Base-by-base conservation (phyloP, 2,329 filamentous ascomycete genomes). In the Phialocephala subalpina region DNA sequence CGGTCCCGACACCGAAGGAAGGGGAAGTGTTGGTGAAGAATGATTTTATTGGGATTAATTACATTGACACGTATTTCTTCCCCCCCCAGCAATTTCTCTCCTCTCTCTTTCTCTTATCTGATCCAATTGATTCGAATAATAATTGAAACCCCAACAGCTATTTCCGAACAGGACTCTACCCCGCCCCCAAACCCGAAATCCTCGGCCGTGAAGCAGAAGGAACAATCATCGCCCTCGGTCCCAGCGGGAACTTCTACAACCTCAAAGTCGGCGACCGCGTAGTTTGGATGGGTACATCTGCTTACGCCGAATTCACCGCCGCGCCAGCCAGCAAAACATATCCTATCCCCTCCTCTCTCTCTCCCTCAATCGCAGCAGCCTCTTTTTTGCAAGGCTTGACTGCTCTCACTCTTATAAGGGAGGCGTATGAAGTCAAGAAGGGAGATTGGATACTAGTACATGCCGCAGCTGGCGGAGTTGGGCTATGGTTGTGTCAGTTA, bases 381-480 rank as follows among this genome's bases (percentile, higher is more conserved):
- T 82, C 86, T 0, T 80, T 93, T n/a, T 81, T 97, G 11, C 94
- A 97, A 77, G 94, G 92, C 1, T 82, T 97, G 42, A 97, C 94
- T 1, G 93, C 93, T 0, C 83, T 96, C 72, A 92, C 92, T 0
- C 83, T 97, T 35, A 87, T 93, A 66, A 87, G 90, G 64, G 93
- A 97, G 77, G 87, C 91, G 3, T 83, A 91, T 70, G 74, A 82
- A 0, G 92, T 95, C 7, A 83, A 93, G 76, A 84, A 87, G 70
- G 92, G 90, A 0, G 92, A 97, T 72, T 96, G 91, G 89, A 84
- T 93, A 0, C 86, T 97, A 2, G 88, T 97, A 18, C 93, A 96
- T 73, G 94, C 94, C 0, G 94, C 94, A 0, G 93, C 93, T 0
- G 94, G 94, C 18, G 94, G 94, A 18, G 92, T 93, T 0, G 92